Conservation (phyloP, 495 filamentous ascomycete species). For the Thozetella sp. region DNA sequence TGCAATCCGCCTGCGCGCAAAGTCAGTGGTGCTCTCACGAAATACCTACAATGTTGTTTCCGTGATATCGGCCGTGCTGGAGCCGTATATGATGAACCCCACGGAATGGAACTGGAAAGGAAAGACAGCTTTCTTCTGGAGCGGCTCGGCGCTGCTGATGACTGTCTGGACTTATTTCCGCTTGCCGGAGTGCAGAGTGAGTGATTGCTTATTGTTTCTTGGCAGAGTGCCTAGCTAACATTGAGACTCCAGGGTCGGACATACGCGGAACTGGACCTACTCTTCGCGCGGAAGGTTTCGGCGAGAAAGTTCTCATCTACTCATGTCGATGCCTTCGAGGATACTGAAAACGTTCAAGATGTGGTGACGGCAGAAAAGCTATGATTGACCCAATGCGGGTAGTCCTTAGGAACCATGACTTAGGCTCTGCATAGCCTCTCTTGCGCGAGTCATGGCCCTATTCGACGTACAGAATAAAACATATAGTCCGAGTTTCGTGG, state of each 20-base stretch:
- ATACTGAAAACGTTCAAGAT: neutral
- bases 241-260: slow-evolving; percentile 19
- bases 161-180: slow-evolving; percentile 9
- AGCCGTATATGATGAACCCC: slow-evolving; percentile 47
- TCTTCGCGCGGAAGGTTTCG: slow-evolving; percentile 5
- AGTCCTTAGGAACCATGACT: too few relatives aligned
- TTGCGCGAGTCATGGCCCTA: too few relatives aligned
- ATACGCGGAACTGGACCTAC: slow-evolving; percentile 44
- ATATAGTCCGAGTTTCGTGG: too few relatives aligned
- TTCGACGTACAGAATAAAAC: too few relatives aligned
- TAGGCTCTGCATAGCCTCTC: too few relatives aligned
- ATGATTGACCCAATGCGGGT: neutral
- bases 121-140: slow-evolving; percentile 46
- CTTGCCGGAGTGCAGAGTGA: slow-evolving; percentile 10
- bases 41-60: slow-evolving; percentile 25
- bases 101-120: slow-evolving; percentile 42
- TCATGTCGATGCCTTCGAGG: neutral
- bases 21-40: slow-evolving; percentile 49
- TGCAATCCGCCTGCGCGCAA: slow-evolving; percentile 47
- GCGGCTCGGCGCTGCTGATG: slow-evolving; percentile 31
- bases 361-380: too few relatives aligned
- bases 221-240: slow-evolving; percentile 10
- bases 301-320: slow-evolving; percentile 5
- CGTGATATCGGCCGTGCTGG: slow-evolving; percentile 27
- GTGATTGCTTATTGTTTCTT: slow-evolving; percentile 7